Base-by-base conservation (phyloP, 139 green algal species). In the Chlamydomonas incerta region DNA sequence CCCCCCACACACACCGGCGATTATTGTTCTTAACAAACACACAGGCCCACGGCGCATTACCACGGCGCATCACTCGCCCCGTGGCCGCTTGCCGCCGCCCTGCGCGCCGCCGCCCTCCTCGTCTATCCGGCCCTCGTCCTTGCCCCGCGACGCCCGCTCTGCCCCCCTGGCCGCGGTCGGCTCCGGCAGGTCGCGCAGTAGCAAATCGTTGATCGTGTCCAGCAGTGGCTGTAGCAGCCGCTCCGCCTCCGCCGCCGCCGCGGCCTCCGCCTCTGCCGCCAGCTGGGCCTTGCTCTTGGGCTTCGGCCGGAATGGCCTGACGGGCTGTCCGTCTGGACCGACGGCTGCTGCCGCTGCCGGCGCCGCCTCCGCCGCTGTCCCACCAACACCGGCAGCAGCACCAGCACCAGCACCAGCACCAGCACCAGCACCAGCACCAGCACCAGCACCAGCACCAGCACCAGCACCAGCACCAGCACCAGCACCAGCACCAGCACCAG, bases 211-310 rank as follows among this genome's bases (percentile, higher is more conserved):
- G 18, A 83, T 65, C 63, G 41, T 29, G 3, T 13, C 3, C 63
- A 83, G 63, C 77, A 83, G 29, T 63, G 77, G 77, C 15, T 18
- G 41, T 46, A 83, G 46, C 77, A 33, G 1, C 46, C 41, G 63
- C 77, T 83, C 77, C 46, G 63, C 77, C 29, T 46, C 63, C 37
- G 63, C 77, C 58, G 46, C n/a, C 13, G 28, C 77, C 13, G 41
- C 62, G 11, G 77, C 77, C 8, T 63, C 77, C 37, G 77, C 75
- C 60, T 83, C 75, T 0, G 75, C 77, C 77, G 77, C 77, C 65
- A 66, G 41, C 41, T 65, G 63, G 14, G 77, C 26, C 77, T 83
- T 83, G 63, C 63, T 83, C 77, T 83, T 83, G 29, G 75, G 60
- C 75, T 72, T 83, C 14, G 75, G 75, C 75, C 74, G 74, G 24